phyloP scores from a whole-genome alignment of 306 rosid species.

The Argentina anserina region DNA sequence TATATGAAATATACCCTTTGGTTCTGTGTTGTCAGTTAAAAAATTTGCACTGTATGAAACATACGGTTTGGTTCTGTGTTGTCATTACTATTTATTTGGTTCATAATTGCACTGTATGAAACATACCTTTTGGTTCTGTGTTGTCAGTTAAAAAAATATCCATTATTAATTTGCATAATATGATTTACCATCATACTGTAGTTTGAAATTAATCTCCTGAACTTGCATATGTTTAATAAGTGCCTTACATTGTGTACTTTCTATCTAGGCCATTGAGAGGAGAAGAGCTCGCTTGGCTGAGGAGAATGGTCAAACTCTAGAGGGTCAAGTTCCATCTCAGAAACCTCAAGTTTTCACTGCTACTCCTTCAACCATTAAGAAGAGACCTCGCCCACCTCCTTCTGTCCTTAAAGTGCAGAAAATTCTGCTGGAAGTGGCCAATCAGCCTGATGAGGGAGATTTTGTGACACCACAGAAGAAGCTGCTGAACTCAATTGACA shows the following conservation, averaged over 20 bases:
- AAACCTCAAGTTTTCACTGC: slow-evolving; percentile 13
- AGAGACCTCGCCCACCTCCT: slow-evolving; percentile 12
- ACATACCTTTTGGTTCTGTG: neutral
- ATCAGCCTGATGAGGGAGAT: slow-evolving; percentile 32
- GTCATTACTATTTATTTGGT: no score
- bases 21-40: no score
- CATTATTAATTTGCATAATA: no score
- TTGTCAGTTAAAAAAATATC: neutral
- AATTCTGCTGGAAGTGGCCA: slow-evolving; percentile 41
- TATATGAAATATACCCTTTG: no score
- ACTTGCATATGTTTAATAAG: no score
- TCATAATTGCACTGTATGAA: no score
- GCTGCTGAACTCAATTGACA: slow-evolving; percentile 59
- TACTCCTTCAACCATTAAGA: slow-evolving; percentile 30
- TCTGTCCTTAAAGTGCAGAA: slow-evolving; percentile 37
- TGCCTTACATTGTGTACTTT: neutral
- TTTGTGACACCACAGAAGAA: slow-evolving; percentile 74
- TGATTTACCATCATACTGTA: neutral
- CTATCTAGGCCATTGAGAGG: slow-evolving; percentile 66
- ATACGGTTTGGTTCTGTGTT: no score
- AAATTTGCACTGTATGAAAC: no score
- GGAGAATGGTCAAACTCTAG: slow-evolving; percentile 38
- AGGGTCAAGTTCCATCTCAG: slow-evolving; percentile 16
- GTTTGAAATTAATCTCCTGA: no score
- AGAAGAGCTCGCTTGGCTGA: slow-evolving; percentile 53